These are phyloP conservation scores for Phytophthora uliginosa DNA, from an alignment of 352 stramenopile genomes.

Conservation along the genomic window DNA sequence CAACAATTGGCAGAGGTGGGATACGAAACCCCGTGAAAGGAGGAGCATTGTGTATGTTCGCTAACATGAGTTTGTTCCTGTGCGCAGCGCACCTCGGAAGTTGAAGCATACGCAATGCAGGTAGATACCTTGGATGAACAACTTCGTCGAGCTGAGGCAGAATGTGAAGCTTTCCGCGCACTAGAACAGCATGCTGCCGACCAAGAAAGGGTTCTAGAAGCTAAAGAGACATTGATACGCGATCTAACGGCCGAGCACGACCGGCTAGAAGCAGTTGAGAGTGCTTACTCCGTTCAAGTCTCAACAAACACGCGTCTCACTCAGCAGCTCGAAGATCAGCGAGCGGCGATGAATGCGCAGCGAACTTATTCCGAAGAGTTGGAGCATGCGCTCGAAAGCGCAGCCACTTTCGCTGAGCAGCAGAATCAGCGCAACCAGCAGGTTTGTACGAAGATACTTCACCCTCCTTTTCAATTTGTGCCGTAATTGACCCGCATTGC, in stretches of 20 bases:
- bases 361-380: constrained; percentile 20
- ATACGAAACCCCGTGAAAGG: neutral
- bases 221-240: constrained; percentile 25
- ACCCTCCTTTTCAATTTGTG: neutral
- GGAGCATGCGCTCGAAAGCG: constrained; percentile 33
- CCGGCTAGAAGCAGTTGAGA: constrained; percentile 43
- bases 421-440: constrained; percentile 49
- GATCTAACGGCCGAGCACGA: constrained; percentile 48
- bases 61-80: constrained; percentile 7
- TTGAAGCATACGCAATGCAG: constrained; percentile 34
- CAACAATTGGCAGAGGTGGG: constrained; percentile 41
- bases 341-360: constrained; percentile 22
- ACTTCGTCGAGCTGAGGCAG: constrained; percentile 24
- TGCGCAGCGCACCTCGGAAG: constrained; percentile 28
- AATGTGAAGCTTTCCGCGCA: constrained; percentile 24
- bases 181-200: constrained; percentile 36
- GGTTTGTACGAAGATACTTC: constrained; percentile 22
- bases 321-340: constrained; percentile 26
- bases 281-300: constrained; percentile 25
- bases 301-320: constrained; percentile 19
- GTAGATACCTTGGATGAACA: constrained; percentile 36
- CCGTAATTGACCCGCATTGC: neutral
- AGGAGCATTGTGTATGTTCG: neutral
- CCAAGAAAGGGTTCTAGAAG: constrained; percentile 19
- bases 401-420: constrained; percentile 41